Evolutionary conservation across 257 asterid genomes (phyloP).

Genomic region (Orobanche coerulescens): DNA sequence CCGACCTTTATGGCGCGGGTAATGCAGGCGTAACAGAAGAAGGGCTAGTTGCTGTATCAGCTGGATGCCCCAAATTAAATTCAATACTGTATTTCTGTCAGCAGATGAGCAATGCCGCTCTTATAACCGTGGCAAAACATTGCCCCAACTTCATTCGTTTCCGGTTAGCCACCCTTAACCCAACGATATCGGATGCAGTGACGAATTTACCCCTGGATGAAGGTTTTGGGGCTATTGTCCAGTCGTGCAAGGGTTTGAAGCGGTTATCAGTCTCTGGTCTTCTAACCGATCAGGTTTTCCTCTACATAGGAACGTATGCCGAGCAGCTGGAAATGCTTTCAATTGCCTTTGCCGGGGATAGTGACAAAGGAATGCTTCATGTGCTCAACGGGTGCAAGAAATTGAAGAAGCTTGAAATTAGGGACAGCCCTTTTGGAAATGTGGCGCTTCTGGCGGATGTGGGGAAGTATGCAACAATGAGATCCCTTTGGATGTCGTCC

Average conservation of each 20-base stretch:
- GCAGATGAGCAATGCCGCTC: conserved; percentile 86
- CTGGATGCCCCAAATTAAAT: conserved; percentile 78
- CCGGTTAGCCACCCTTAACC: conserved; percentile 55
- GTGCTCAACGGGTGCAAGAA: conserved; percentile 82
- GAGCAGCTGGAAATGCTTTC: conserved; percentile 88
- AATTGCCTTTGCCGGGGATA: conserved; percentile 70
- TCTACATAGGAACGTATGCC: conserved; percentile 78
- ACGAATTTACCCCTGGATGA: conserved; percentile 77
- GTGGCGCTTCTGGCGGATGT: conserved; percentile 66
- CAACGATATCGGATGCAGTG: conserved; percentile 59
- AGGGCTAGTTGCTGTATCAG: conserved; percentile 73
- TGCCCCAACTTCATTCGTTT: conserved; percentile 80
- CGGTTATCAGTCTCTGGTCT: conserved; percentile 71
- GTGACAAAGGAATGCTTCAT: conserved; percentile 70
- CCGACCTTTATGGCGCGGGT: conserved; percentile 40
- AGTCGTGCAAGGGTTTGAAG: conserved; percentile 74
- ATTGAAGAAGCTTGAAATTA: conserved; percentile 67
- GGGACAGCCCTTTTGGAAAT: conserved; percentile 76
- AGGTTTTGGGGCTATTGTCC: conserved; percentile 87
- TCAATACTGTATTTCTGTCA: conserved; percentile 64
- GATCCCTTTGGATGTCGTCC: conserved; percentile 97
- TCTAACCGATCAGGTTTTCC: conserved; percentile 61
- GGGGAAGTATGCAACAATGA: conserved; percentile 94
- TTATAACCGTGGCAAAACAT: conserved; percentile 65
- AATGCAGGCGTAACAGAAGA: conserved; percentile 61